Conservation (phyloP, 805 yeast genomes). For the Candida broadrunensis region DNA sequence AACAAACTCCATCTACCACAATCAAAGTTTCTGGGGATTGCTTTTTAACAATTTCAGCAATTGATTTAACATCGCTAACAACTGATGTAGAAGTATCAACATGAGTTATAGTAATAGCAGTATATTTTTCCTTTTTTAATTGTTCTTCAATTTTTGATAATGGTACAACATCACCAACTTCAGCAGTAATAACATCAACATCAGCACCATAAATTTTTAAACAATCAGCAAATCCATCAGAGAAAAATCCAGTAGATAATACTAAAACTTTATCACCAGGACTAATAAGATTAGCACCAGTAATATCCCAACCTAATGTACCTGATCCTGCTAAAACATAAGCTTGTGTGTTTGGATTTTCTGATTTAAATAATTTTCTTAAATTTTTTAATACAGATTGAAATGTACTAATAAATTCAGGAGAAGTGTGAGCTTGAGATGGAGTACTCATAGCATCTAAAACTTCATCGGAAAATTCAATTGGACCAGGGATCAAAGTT, state of each 20-base stretch:
- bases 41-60: slow-evolving; percentile 58
- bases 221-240: slow-evolving; percentile 57
- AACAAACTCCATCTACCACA: slow-evolving; percentile 92
- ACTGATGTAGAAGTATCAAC: slow-evolving; percentile 98
- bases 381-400: slow-evolving; percentile 64
- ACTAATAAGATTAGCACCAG: slow-evolving; percentile 67
- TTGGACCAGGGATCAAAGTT: slow-evolving; percentile 81
- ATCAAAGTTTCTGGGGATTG: slow-evolving; percentile 78
- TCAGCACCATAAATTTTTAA: slow-evolving; percentile 68
- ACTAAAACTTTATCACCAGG: slow-evolving; percentile 73
- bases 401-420: slow-evolving; percentile 75
- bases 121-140: slow-evolving; percentile 51
- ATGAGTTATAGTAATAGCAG: slow-evolving; percentile 82
- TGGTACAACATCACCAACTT: slow-evolving; percentile 70
- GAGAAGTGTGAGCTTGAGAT: slow-evolving; percentile 86
- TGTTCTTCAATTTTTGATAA: slow-evolving; percentile 52
- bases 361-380: slow-evolving; percentile 71
- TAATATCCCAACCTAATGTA: slow-evolving; percentile 92
- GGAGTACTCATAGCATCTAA: slow-evolving; percentile 78
- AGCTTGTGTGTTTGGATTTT: slow-evolving; percentile 65
- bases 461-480: slow-evolving; percentile 78
- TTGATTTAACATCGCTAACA: slow-evolving; percentile 62
- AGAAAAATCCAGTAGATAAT: slow-evolving; percentile 86
- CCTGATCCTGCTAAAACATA: slow-evolving; percentile 87
- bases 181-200: slow-evolving; percentile 71